phyloP scores from a whole-genome alignment of 2,329 filamentous ascomycete species.

The Stagonosporopsis vannaccii region DNA sequence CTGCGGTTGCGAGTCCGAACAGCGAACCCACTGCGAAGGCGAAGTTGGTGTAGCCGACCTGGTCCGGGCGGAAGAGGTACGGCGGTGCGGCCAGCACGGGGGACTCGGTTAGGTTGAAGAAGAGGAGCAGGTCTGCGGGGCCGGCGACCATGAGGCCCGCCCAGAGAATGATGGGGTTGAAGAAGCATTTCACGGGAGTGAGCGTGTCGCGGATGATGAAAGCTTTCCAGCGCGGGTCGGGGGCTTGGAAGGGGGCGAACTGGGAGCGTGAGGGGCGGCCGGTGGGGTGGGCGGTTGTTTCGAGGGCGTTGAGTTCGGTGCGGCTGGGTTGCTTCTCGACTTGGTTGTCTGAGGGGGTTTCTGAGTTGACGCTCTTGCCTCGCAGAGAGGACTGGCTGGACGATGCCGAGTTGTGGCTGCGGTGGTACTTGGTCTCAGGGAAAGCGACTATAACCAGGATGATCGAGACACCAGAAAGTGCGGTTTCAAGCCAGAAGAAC shows the following conservation, averaged over 20 bases:
- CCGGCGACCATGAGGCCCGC: constrained; percentile 45
- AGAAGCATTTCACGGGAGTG: constrained; percentile 53
- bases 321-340: constrained; percentile 37
- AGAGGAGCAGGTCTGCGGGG: constrained; percentile 54
- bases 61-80: constrained; percentile 54
- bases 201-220: constrained; percentile 52
- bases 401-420: constrained; percentile 21
- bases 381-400: constrained; percentile 11
- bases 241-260: constrained; percentile 48
- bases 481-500: constrained; percentile 57
- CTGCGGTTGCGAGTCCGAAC: constrained; percentile 63
- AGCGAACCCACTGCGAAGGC: constrained; percentile 58
- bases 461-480: constrained; percentile 50
- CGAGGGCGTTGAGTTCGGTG: constrained; percentile 29
- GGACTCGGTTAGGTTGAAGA: constrained; percentile 61
- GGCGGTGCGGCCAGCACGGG: constrained; percentile 55
- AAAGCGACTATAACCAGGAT: constrained; percentile 51
- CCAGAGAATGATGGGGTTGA: constrained; percentile 55
- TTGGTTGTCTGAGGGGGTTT: constrained; percentile 16
- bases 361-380: background rate
- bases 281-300: constrained; percentile 31
- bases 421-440: constrained; percentile 54
- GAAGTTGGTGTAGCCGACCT: constrained; percentile 60
- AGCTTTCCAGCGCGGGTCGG: constrained; percentile 50
- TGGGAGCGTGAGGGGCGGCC: constrained; percentile 51